Base-by-base conservation (phyloP, 345 rosid genomes). In the Balakata baccata region DNA sequence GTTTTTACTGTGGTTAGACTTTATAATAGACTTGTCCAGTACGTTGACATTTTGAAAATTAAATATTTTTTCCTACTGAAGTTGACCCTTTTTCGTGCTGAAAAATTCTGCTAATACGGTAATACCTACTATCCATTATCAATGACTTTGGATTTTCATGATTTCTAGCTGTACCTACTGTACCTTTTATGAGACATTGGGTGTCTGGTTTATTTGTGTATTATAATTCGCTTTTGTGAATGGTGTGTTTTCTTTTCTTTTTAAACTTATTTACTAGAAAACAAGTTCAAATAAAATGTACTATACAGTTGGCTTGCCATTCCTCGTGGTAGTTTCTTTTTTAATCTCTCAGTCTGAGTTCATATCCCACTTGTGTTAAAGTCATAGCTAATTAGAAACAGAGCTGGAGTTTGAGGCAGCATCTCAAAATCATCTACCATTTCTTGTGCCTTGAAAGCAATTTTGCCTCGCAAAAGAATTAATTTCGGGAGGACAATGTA, bases 1-100 rank as follows among this genome's bases (percentile, higher is more conserved):
- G 7, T 54, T 17, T 17, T 4, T 54, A 54, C 20, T 18, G 22
- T 58, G 7, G 5, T 58, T 58, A 58, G 62, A 57, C 37, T 58
- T 22, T 58, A 58, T 22, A 58, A 22, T 58, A 58, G 62, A 58
- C 62, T 58, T 58, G 62, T 20, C 22, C 62, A 58, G 37, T 58
- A 58, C 62, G 23, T 57, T 3, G 13, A 23, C 13, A 57, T 57
- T 57, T 57, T 22, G 62, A 57, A 20, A 58, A 58, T 22, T 22
- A 5, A 58, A 22, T n/a, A 22, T 3, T 22, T 22, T 58, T 58
- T 58, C 6, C 8, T 10, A n/a, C 29, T n/a, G 34, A 58, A n/a
- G 10, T 58, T 22, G 62, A 58, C 23, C 37, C 37, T 22, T 7
- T 22, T 0, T 22, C 37, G 23, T 58, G 37, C 37, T 58, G 62